These are phyloP conservation scores for Eucalyptus victrix DNA, from an alignment of 345 rosid genomes.

Conservation along the genomic window DNA sequence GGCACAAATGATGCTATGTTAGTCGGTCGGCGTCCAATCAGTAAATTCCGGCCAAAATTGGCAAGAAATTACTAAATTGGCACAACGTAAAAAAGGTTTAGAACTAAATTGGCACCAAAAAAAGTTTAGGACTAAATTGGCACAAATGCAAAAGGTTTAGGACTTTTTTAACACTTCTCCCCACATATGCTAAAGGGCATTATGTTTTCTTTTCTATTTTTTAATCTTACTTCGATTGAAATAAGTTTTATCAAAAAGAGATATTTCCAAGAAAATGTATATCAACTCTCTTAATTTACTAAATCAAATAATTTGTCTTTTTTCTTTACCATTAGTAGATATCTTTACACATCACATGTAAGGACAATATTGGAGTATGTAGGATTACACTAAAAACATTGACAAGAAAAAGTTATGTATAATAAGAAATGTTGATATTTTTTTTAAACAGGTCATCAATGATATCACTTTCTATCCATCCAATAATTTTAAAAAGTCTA, in stretches of 20 bases:
- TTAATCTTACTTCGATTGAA: background rate
- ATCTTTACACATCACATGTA: background rate
- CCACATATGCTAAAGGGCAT: background rate
- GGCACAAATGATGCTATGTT: too few relatives aligned
- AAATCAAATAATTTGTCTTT: too few relatives aligned
- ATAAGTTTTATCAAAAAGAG: background rate
- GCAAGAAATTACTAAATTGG: too few relatives aligned
- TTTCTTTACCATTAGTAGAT: background rate
- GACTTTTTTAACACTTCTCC: background rate
- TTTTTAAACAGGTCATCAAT: background rate
- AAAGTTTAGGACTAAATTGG: too few relatives aligned
- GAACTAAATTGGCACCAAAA: too few relatives aligned
- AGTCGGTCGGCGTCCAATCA: rapidly evolving
- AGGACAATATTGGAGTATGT: background rate
- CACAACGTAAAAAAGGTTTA: too few relatives aligned
- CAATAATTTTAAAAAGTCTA: too few relatives aligned
- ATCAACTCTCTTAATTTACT: background rate
- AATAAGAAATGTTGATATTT: background rate
- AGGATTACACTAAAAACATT: background rate
- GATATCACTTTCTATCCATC: background rate
- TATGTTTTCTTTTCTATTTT: background rate
- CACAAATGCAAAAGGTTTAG: too few relatives aligned
- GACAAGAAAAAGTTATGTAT: background rate
- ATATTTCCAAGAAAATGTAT: background rate
- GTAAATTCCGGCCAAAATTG: too few relatives aligned